Percentiles rank a stretch among this genome's conserved stretches.
Conservation (phyloP, 257 asterid genomes). For the Marsdenia floribunda region DNA sequence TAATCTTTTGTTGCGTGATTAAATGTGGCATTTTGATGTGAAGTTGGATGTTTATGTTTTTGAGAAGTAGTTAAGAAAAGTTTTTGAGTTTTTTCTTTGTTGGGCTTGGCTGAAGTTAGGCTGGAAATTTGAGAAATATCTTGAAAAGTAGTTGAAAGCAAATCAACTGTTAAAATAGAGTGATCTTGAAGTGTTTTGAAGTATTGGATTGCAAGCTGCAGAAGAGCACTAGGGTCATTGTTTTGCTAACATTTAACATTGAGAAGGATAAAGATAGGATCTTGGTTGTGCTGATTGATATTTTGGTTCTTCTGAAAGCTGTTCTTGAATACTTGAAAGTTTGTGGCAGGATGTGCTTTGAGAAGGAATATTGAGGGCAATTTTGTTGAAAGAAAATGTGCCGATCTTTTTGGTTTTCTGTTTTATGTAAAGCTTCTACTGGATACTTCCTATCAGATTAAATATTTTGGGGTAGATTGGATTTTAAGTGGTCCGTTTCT, state of each 20-base stretch:
- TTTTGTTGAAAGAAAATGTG: not conserved
- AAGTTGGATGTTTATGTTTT: not conserved
- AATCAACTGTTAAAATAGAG: not conserved
- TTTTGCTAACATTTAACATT: not conserved
- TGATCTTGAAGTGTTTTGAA: not conserved
- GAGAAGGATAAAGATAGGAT: not conserved
- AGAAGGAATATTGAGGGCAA: not conserved
- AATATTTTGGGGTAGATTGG: not conserved
- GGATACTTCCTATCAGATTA: not conserved
- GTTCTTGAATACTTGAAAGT: not conserved
- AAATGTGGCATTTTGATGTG: constrained; percentile 2
- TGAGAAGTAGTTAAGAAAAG: not conserved
- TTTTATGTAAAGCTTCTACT: not conserved
- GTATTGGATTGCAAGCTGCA: not conserved
- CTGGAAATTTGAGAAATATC: not conserved
- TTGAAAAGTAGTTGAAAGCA: not conserved
- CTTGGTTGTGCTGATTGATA: not conserved
- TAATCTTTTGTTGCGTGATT: not conserved
- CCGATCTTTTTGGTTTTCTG: not conserved
- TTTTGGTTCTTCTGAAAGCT: not conserved
- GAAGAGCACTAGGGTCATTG: not conserved
- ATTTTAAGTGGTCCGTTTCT: constrained; percentile 8
- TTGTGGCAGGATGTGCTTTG: constrained; percentile 1
- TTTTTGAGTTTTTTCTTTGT: not conserved
- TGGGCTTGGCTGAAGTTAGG: constrained; percentile 4